Percentiles rank a stretch among this genome's conserved stretches.
Evolutionary conservation across 495 filamentous ascomycete genomes (phyloP).

Genomic region (Hyaloscypha bicolor): DNA sequence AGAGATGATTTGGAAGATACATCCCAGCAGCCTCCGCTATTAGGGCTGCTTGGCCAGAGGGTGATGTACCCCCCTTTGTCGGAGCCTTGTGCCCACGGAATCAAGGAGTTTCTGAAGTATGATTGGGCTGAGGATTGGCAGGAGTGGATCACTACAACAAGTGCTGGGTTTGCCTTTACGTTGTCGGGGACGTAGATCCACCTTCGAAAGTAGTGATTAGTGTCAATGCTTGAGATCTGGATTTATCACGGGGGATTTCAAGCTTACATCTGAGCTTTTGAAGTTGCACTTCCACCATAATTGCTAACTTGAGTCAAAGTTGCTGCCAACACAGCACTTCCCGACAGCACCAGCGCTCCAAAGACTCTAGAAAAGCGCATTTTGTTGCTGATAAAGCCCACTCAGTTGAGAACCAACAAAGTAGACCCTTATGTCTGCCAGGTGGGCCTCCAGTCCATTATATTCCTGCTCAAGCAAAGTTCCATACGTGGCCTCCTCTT

Average conservation of each 20-base stretch:
- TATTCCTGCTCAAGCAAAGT: no score
- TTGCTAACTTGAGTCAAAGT: constrained; percentile 12
- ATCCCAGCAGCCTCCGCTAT: constrained; percentile 60
- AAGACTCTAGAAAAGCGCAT: constrained; percentile 12
- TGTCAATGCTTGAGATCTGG: neutral
- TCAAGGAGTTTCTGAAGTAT: constrained; percentile 46
- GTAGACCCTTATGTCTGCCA: no score
- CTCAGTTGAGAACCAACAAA: neutral
- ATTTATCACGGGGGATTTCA: neutral
- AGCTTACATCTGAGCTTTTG: constrained; percentile 13
- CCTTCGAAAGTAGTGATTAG: constrained; percentile 14
- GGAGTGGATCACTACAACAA: constrained; percentile 58
- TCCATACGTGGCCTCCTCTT: no score
- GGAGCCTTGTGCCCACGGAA: constrained; percentile 48
- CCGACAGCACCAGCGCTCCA: neutral
- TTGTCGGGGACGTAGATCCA: constrained; percentile 58
- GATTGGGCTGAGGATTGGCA: constrained; percentile 54
- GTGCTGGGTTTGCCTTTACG: constrained; percentile 49
- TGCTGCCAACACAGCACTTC: neutral
- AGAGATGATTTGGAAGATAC: constrained; percentile 54
- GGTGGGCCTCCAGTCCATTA: no score
- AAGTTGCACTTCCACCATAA: constrained; percentile 22
- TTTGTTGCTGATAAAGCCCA: neutral
- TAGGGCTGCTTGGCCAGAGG: constrained; percentile 53
- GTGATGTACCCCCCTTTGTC: constrained; percentile 58